These are phyloP conservation scores for thale cress (Arabidopsis thaliana) DNA, from an alignment of 345 rosid genomes.

Conservation along the genomic window DNA sequence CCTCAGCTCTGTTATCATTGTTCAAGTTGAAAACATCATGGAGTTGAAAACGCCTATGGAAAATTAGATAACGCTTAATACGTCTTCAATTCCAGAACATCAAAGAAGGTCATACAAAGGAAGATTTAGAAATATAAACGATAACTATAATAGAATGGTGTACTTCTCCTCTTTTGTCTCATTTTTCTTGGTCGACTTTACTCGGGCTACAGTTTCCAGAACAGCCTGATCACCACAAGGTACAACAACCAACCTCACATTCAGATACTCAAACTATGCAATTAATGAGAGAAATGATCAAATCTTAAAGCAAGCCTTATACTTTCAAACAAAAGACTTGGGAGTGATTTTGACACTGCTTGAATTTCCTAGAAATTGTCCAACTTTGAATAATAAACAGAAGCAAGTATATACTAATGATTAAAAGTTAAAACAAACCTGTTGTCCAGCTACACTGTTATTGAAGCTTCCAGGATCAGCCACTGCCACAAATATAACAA, in stretches of 20 bases:
- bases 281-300: neutral
- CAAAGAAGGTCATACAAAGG: neutral
- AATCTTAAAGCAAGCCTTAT: neutral
- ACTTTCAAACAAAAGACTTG: neutral
- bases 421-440: conserved; percentile 51
- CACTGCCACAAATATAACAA: conserved; percentile 49
- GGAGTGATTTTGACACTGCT: neutral
- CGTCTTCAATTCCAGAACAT: neutral
- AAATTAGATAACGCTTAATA: conserved; percentile 16
- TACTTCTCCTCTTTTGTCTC: conserved; percentile 88
- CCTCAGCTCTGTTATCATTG: conserved; percentile 82
- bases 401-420: neutral
- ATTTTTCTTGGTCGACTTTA: conserved; percentile 72
- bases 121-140: conserved; percentile 3
- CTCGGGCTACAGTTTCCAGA: conserved; percentile 91
- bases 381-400: neutral
- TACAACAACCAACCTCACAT: conserved; percentile 29
- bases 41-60: conserved; percentile 70
- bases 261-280: conserved; percentile 30
- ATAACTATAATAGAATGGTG: conserved; percentile 36
- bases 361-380: neutral
- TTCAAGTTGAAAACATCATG: conserved; percentile 87
- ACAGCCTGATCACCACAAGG: conserved; percentile 69
- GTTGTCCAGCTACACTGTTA: conserved; percentile 80
- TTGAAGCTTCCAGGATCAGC: conserved; percentile 85